Evolutionary conservation across 2,329 filamentous ascomycete species (phyloP), one percentile per base, ranked within the genome.

Genomic region (Arthrobotrys sinensis): DNA sequence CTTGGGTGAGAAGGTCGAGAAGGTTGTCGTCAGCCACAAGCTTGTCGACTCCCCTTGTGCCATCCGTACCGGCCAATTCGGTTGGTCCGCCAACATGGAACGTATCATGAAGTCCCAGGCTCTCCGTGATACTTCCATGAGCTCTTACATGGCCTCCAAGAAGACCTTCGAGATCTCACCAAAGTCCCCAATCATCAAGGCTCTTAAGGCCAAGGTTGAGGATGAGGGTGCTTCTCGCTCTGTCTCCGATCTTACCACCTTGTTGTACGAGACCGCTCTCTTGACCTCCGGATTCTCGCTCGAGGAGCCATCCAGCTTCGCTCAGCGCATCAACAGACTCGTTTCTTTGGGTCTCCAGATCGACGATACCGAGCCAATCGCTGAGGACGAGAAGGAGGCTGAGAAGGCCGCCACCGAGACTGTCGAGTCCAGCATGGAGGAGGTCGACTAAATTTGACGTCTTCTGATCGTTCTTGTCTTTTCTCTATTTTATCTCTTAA

Each of bases 31-130:
- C 85, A 95, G 91, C 82, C 93, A 98, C 92, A 98, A 98, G 92
- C 91, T 99, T 79, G 90, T 92, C 83, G 92, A 92, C 85, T 90
- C 96, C 81, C 96, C 96, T 84, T 98, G 96, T 87, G 96, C 96
- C 85, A 98, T 99, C 90, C 95, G 96, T 86, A 99, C 96, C 82
- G 96, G 96, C 84, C 96, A 98, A 88, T 99, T 99, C 87, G 96
- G 96, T 87, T 99, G 96, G 96, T 98, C 95, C 75, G 96, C 96
- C 85, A 99, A 99, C 91, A 99, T 99, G 96, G 96, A 99, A 91
- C 96, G 96, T 89, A 99, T 99, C 91, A 99, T 99, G 96, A 99
- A 99, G 92, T 96, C 96, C 32, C 96, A 99, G 90, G 96, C 96
- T 84, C 95, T 99, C 84, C 96, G 96, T 88, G 96, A 99, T 88